These are phyloP conservation scores for Trichoderma sp. DNA, from an alignment of 2,329 filamentous ascomycete genomes.

Conservation along the genomic window DNA sequence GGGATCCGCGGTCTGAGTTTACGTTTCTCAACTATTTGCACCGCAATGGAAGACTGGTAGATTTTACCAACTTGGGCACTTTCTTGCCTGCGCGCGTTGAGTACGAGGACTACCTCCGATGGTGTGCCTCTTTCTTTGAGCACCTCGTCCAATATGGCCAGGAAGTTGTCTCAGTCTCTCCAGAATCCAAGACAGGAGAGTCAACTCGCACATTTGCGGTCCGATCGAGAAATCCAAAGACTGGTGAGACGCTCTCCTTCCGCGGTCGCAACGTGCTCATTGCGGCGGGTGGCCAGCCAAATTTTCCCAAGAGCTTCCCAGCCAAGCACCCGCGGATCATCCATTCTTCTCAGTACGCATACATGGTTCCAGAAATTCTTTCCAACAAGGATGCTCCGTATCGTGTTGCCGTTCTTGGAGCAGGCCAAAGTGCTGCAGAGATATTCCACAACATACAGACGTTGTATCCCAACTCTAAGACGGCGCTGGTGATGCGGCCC, in stretches of 20 bases:
- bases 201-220: conserved; percentile 70
- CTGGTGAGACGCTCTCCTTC: conserved; percentile 57
- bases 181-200: conserved; percentile 48
- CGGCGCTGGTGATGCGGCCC: conserved; percentile 78
- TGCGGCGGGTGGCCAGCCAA: conserved; percentile 64
- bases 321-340: conserved; percentile 73
- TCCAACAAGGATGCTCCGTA: conserved; percentile 60
- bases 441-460: conserved; percentile 88
- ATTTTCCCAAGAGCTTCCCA: conserved; percentile 71
- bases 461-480: conserved; percentile 79
- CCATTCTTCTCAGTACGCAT: conserved; percentile 86
- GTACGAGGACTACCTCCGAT: conserved; percentile 94
- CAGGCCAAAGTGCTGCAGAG: conserved; percentile 91
- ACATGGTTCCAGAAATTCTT: conserved; percentile 63
- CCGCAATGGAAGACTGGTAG: conserved; percentile 75
- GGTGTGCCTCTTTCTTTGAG: conserved; percentile 84
- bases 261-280: conserved; percentile 68
- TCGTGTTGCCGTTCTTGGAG: conserved; percentile 82
- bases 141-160: conserved; percentile 73
- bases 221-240: conserved; percentile 63
- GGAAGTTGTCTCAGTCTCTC: conserved; percentile 74
- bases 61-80: conserved; percentile 88
- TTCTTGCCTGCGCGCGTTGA: conserved; percentile 85
- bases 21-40: conserved; percentile 96
- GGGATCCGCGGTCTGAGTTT: conserved; percentile 86